Percentiles rank a stretch among this genome's conserved stretches.
phyloP scores from a whole-genome alignment of 192 early-diverging fungal species.

The Backusella mclennaniae region DNA sequence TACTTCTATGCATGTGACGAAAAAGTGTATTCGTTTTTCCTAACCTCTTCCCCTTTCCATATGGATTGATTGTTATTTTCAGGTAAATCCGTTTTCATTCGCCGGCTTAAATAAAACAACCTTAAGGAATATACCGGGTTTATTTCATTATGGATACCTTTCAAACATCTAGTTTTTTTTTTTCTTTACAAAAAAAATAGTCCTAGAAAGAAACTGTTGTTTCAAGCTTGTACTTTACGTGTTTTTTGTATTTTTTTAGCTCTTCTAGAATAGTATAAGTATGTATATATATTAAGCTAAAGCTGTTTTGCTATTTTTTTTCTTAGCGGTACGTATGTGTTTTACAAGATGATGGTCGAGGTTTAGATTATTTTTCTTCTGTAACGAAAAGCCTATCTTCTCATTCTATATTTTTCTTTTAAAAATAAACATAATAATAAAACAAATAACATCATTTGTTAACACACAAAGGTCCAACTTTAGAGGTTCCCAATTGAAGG shows the following conservation, averaged over 20 bases:
- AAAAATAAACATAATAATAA: no score
- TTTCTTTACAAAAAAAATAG: neutral
- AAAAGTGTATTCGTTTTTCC: neutral
- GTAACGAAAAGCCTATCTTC: no score
- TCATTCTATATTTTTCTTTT: no score
- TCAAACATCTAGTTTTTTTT: neutral
- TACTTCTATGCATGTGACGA: constrained; percentile 6
- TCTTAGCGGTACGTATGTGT: no score
- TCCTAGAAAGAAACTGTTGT: neutral
- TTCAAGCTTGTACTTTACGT: no score
- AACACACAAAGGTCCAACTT: neutral
- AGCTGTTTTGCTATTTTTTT: no score
- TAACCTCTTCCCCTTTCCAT: neutral
- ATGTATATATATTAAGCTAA: no score
- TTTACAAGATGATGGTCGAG: no score
- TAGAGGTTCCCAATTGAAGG: neutral
- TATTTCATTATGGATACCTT: neutral
- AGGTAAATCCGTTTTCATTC: neutral
- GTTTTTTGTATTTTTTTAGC: neutral
- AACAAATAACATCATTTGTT: neutral
- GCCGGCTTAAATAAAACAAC: neutral
- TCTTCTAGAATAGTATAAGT: neutral
- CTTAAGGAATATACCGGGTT: neutral
- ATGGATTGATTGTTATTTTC: neutral
- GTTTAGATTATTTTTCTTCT: no score